Evolutionary conservation across 1,284 basidiomycete species (phyloP).

Genomic region (Tilletia caries): DNA sequence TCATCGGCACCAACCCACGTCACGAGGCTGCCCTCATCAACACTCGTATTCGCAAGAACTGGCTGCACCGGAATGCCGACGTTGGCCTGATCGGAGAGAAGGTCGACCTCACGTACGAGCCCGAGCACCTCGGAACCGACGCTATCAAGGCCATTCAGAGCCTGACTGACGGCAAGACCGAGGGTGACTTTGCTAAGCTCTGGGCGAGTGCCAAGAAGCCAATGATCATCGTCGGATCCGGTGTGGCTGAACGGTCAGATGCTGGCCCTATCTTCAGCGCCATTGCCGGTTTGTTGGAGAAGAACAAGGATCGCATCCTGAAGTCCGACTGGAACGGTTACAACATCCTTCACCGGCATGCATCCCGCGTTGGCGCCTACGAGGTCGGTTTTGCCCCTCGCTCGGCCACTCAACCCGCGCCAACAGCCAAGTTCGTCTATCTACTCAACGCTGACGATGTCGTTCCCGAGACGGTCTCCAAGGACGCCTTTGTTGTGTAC

Average conservation of each 20-base stretch:
- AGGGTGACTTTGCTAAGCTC: slow-evolving; percentile 78
- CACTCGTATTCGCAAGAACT: slow-evolving; percentile 91
- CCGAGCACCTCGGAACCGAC: slow-evolving; percentile 81
- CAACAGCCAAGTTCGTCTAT: slow-evolving; percentile 87
- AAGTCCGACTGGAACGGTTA: slow-evolving; percentile 94
- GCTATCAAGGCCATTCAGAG: slow-evolving; percentile 70
- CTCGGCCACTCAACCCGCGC: slow-evolving; percentile 65
- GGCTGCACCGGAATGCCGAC: slow-evolving; percentile 79
- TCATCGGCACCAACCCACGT: slow-evolving; percentile 94
- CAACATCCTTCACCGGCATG: slow-evolving; percentile 81
- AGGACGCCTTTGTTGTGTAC: slow-evolving; percentile 95
- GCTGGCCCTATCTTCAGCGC: slow-evolving; percentile 75
- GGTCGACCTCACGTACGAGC: slow-evolving; percentile 87
- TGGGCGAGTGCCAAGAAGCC: slow-evolving; percentile 90
- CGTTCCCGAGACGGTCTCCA: slow-evolving; percentile 82
- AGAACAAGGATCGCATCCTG: slow-evolving; percentile 62
- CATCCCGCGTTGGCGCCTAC: slow-evolving; percentile 90
- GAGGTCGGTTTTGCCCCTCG: slow-evolving; percentile 88
- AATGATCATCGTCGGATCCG: slow-evolving; percentile 87
- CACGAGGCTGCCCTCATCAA: slow-evolving; percentile 97
- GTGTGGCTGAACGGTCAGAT: slow-evolving; percentile 79
- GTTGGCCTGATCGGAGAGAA: slow-evolving; percentile 87
- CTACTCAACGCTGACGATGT: slow-evolving; percentile 95
- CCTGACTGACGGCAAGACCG: slow-evolving; percentile 62
- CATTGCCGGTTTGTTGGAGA: slow-evolving; percentile 75